Percentiles rank a stretch among this genome's conserved stretches.
Evolutionary conservation across 768 basidiomycete genomes (phyloP).

Genomic region (Chalciporus chontae): DNA sequence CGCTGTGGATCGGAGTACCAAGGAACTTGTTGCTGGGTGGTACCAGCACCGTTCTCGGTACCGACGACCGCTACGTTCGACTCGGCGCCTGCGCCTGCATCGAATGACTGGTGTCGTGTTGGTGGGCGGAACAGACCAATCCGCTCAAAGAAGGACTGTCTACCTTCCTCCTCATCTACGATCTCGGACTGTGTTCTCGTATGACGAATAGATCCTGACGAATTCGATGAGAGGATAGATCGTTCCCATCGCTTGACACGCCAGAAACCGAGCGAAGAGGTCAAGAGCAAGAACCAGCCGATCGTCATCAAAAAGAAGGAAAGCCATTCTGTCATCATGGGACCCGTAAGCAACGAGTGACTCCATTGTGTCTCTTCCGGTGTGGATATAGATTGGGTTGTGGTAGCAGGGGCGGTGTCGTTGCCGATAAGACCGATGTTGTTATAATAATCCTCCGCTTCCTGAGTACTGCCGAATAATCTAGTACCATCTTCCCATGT

Average conservation of each 20-base stretch:
- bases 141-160: conserved; percentile 29
- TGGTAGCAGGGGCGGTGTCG: conserved; percentile 16
- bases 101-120: conserved; percentile 10
- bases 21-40: conserved; percentile 26
- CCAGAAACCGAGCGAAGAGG: conserved; percentile 87
- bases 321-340: conserved; percentile 88
- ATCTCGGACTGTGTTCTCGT: conserved; percentile 25
- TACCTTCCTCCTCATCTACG: conserved; percentile 24
- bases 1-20: conserved; percentile 43
- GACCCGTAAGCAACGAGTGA: conserved; percentile 44
- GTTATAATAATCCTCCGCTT: conserved; percentile 43
- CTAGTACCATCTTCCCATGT: conserved; percentile 27
- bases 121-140: conserved; percentile 19
- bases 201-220: conserved; percentile 26
- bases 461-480: conserved; percentile 44
- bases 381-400: conserved; percentile 4
- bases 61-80: conserved; percentile 12
- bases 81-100: conserved; percentile 3
- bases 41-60: conserved; percentile 25
- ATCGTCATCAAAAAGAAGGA: conserved; percentile 94
- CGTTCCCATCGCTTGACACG: conserved; percentile 87
- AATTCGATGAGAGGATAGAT: conserved; percentile 57
- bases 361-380: conserved; percentile 21
- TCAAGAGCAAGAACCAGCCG: conserved; percentile 86
- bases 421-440: conserved; percentile 27